Percentiles rank a stretch among this genome's conserved stretches.
phyloP scores from a whole-genome alignment of 805 yeast genomes.

The Zygotorulaspora danielsina region DNA sequence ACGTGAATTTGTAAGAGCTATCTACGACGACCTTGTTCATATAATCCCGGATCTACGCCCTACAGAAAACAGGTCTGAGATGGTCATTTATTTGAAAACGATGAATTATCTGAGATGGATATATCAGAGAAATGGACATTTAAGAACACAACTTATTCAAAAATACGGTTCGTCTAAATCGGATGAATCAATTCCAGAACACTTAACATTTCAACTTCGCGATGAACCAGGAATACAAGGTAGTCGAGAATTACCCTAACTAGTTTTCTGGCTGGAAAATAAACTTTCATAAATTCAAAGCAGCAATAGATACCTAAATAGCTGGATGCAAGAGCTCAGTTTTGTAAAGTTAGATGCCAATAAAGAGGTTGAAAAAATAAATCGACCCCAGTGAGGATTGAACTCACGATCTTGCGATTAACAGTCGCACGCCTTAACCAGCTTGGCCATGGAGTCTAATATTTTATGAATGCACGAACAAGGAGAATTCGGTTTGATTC shows the following conservation, averaged over 20 bases:
- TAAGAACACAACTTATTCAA: conserved; percentile 41
- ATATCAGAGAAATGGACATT: conserved; percentile 45
- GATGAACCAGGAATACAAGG: background rate
- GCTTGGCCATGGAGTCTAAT: conserved; percentile 48
- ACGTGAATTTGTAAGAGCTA: conserved; percentile 76
- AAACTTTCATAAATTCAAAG: too few species aligned
- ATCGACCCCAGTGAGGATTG: conserved; percentile 52
- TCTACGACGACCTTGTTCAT: conserved; percentile 70
- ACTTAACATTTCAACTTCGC: conserved; percentile 12
- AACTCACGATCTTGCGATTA: conserved; percentile 57
- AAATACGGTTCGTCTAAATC: conserved; percentile 12
- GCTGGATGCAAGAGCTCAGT: too few species aligned
- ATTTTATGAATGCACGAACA: background rate
- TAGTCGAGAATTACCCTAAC: background rate
- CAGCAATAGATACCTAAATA: too few species aligned
- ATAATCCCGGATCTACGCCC: conserved; percentile 68
- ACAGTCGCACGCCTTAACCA: conserved; percentile 56
- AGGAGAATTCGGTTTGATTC: background rate
- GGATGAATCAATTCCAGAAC: conserved; percentile 8
- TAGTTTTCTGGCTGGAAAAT: conserved; percentile 13
- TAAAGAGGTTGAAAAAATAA: too few species aligned
- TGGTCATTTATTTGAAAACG: conserved; percentile 63
- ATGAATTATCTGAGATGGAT: conserved; percentile 51
- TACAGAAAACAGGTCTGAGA: conserved; percentile 77
- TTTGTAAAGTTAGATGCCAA: too few species aligned